A percentile compares a stretch with the other conserved stretches of the same genome.
phyloP scores from a whole-genome alignment of 1,284 basidiomycete species.

The Sphaerobolus stellatus region DNA sequence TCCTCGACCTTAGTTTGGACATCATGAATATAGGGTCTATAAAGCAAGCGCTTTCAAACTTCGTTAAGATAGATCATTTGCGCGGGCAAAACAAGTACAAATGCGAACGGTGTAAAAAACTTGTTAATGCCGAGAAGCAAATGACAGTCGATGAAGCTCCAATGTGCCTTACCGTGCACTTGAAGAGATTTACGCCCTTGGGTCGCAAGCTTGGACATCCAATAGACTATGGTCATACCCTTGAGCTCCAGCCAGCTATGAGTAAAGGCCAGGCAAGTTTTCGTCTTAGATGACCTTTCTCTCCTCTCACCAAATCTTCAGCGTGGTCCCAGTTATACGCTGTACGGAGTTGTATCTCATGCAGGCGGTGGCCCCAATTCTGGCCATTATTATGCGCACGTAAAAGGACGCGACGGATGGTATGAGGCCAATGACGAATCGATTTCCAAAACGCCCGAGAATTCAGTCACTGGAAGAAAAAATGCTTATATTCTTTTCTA shows the following conservation, averaged over 20 bases:
- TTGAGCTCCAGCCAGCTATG: slow-evolving; percentile 84
- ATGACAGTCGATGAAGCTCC: slow-evolving; percentile 90
- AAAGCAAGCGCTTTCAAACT: slow-evolving; percentile 78
- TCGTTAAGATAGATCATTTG: slow-evolving; percentile 80
- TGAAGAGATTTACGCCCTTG: slow-evolving; percentile 92
- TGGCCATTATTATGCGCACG: slow-evolving; percentile 92
- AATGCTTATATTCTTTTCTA: slow-evolving; percentile 96
- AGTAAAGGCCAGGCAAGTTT: slow-evolving; percentile 60
- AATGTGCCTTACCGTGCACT: slow-evolving; percentile 89
- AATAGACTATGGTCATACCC: slow-evolving; percentile 75
- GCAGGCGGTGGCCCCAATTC: slow-evolving; percentile 91
- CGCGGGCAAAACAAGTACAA: slow-evolving; percentile 96
- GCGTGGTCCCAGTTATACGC: slow-evolving; percentile 76
- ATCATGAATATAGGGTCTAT: slow-evolving; percentile 67
- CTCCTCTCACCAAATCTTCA: too few species aligned
- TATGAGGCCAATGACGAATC: slow-evolving; percentile 93
- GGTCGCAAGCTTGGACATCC: slow-evolving; percentile 83
- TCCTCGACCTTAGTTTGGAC: slow-evolving; percentile 91
- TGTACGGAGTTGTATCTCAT: slow-evolving; percentile 94
- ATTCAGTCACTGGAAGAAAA: slow-evolving; percentile 59
- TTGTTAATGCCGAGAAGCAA: slow-evolving; percentile 83
- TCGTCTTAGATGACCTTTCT: too few species aligned
- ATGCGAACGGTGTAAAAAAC: slow-evolving; percentile 94
- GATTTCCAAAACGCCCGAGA: slow-evolving; percentile 45
- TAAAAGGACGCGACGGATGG: slow-evolving; percentile 80